Conservation (phyloP, 331 rosid genomes). For the Malus hybrid region DNA sequence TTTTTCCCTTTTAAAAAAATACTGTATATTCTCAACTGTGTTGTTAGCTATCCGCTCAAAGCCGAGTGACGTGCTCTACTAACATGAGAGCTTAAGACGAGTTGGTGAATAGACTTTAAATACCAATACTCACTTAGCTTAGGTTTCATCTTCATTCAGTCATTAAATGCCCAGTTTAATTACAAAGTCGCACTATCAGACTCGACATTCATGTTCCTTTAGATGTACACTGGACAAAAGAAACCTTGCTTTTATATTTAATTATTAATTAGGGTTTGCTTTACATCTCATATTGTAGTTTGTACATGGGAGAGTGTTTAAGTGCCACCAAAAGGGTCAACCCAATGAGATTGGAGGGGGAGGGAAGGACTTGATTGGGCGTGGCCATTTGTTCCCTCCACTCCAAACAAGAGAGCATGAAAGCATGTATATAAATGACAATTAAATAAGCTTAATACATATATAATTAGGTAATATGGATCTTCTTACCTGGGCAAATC, state of each 20-base stretch:
- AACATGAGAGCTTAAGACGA: not conserved
- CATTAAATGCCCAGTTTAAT: not conserved
- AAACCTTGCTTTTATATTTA: not conserved
- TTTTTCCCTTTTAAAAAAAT: not conserved
- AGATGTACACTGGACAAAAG: not conserved
- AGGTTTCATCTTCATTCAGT: too few relatives aligned
- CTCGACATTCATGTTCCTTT: not conserved
- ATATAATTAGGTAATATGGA: conserved; percentile 29
- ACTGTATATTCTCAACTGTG: not conserved
- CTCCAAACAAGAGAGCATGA: conserved; percentile 66
- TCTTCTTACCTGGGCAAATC: conserved; percentile 60
- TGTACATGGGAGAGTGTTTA: conserved; percentile 23
- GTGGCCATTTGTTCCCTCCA: conserved; percentile 78
- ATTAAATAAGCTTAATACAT: conserved; percentile 13
- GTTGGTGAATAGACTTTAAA: too few relatives aligned
- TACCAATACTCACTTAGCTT: too few relatives aligned
- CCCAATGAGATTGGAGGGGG: conserved; percentile 39
- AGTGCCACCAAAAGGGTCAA: conserved; percentile 56
- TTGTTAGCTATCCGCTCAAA: not conserved
- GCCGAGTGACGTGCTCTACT: not conserved
- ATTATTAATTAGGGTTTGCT: conserved; percentile 1
- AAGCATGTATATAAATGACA: conserved; percentile 17
- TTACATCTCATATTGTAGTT: conserved; percentile 28
- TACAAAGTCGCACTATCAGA: not conserved
- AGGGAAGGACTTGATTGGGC: conserved; percentile 33